Base-by-base conservation (phyloP, 1,139 yeast genomes). In the Suhomyces terraborum region DNA sequence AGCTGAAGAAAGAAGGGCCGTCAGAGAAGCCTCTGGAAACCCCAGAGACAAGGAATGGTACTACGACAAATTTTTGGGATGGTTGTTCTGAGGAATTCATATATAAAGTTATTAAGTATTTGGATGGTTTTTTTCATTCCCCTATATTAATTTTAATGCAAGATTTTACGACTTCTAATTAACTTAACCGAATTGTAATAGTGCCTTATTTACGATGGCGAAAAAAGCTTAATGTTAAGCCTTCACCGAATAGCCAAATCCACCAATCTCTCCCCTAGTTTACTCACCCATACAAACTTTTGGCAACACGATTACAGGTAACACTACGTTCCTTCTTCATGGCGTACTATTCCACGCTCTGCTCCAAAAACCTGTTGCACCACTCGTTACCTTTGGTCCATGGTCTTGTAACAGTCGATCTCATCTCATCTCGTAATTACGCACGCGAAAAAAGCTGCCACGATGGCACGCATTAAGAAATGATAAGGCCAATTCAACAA, bases 31-130 rank as follows among this genome's bases (percentile, higher is more conserved):
- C 31, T 65, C 64, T 50, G 77, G 77, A 36, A 68, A 63, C 49
- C 74, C 68, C 28, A 67, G 51, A 45, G 66, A 69, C 52, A 51
- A 55, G 40, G 60, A 55, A 47, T 80, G 84, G 84, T 71, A 70
- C 54, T 81, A 81, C 53, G 81, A 81, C 24, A 78, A 66, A 46
- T 66, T 67, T 48, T 52, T 81, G 43, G 84, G 85, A 23, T 75
- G 79, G 73, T 59, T 77, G 45, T 77, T 77, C 61, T 77, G 59
- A 41, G 34, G 23, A 25, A 9, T 34, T 34, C 26, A 34, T 25
- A 26, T 10, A 26, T 23, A 21, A 13, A 22, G n/a, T 16, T 25
- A 17, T 18, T 25, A 24, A 24, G 14, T 17, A n/a, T 23, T 16
- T 17, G 27, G 14, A 9, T 19, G 21, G 27, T 24, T 24, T 10